A percentile compares a stretch with the other conserved stretches of the same genome.
phyloP scores from a whole-genome alignment of 768 basidiomycete genomes.

The Dentipellis fragilis region DNA sequence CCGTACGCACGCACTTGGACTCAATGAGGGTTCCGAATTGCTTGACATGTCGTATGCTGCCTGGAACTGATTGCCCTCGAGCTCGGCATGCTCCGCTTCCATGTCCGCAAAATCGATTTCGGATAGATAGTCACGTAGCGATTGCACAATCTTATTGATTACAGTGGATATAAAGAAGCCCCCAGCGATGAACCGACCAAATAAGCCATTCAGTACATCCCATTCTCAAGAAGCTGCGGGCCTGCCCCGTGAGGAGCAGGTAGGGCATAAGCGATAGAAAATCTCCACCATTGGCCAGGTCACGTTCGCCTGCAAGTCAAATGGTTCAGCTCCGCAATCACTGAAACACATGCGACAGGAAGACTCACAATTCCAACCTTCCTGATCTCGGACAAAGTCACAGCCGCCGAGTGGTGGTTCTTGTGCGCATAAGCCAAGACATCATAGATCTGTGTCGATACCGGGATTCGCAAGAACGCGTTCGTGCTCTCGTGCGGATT shows the following conservation, averaged over 20 bases:
- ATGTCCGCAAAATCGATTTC: no score
- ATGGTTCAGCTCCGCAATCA: constrained; percentile 1
- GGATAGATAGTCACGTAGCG: no score
- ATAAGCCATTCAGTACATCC: not conserved
- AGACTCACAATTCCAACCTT: constrained; percentile 50
- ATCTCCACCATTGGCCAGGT: constrained; percentile 71
- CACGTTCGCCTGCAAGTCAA: constrained; percentile 39
- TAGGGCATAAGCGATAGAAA: constrained; percentile 52
- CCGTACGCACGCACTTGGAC: not conserved
- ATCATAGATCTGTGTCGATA: constrained; percentile 60
- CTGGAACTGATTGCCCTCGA: not conserved
- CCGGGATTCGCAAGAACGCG: constrained; percentile 54
- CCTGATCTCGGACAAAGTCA: constrained; percentile 47
- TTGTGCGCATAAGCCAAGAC: constrained; percentile 58
- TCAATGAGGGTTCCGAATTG: not conserved
- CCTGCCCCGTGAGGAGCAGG: constrained; percentile 26
- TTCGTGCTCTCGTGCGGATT: constrained; percentile 23
- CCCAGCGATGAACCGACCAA: no score
- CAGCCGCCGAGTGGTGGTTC: constrained; percentile 40
- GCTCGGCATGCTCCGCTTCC: no score
- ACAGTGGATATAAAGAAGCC: no score
- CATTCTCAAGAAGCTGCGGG: constrained; percentile 19
- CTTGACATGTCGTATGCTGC: not conserved
- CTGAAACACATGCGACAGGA: not conserved
- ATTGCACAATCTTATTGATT: no score